A percentile compares a stretch with the other conserved stretches of the same genome.
Conservation (phyloP, 73 alveolate genomes). For the Paramecium octaurelia region DNA sequence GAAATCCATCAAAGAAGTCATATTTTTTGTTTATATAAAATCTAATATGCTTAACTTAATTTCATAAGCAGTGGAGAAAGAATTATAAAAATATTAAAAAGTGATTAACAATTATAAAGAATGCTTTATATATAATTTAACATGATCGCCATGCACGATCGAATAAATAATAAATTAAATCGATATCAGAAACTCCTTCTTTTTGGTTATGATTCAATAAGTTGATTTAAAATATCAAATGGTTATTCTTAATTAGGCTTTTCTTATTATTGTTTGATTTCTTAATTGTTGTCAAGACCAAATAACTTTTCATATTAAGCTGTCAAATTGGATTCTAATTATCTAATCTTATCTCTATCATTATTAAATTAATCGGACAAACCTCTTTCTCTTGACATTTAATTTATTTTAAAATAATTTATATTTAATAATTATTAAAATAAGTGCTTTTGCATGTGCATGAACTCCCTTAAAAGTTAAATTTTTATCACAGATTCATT, state of each 20-base stretch:
- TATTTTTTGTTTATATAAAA: too few species aligned
- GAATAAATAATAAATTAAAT: background rate
- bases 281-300: background rate
- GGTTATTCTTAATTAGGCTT: background rate
- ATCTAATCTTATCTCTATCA: background rate
- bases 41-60: too few species aligned
- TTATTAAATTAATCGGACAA: background rate
- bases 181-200: background rate
- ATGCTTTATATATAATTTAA: background rate
- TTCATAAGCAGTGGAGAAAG: background rate
- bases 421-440: background rate
- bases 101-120: background rate
- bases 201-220: background rate
- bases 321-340: background rate
- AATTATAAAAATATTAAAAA: too few species aligned
- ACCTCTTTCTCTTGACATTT: background rate
- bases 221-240: background rate
- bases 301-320: background rate
- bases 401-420: background rate
- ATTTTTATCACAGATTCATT: too few species aligned
- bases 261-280: background rate
- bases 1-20: too few species aligned
- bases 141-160: background rate
- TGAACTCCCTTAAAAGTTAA: too few species aligned
- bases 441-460: too few species aligned